phyloP scores from a whole-genome alignment of 2,329 filamentous ascomycete genomes.

The Cladosporium phlei region DNA sequence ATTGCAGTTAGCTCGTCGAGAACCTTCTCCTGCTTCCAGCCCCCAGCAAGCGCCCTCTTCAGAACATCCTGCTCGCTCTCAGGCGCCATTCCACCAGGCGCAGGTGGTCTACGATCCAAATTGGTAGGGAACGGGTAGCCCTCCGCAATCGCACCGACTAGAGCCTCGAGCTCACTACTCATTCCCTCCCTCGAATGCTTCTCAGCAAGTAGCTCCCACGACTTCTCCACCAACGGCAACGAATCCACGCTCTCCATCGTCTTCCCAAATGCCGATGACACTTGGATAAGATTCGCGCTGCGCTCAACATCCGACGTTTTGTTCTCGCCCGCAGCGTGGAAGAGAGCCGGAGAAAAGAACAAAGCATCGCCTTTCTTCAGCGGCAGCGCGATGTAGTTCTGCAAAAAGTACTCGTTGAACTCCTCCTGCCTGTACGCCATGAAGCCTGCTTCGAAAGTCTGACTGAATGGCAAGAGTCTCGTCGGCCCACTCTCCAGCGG shows the following conservation, averaged over 20 bases:
- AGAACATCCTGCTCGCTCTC: conserved; percentile 55
- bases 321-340: conserved; percentile 61
- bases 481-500: conserved; percentile 56
- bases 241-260: conserved; percentile 59
- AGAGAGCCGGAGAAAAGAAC: conserved; percentile 61
- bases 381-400: conserved; percentile 50
- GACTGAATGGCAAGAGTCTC: conserved; percentile 57
- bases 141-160: conserved; percentile 50
- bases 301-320: conserved; percentile 45
- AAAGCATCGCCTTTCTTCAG: conserved; percentile 55
- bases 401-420: conserved; percentile 52
- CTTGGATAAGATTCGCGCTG: conserved; percentile 58
- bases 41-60: conserved; percentile 39
- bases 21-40: conserved; percentile 38
- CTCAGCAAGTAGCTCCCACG: conserved; percentile 39
- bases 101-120: conserved; percentile 53
- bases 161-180: conserved; percentile 41
- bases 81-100: conserved; percentile 55
- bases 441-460: conserved; percentile 54
- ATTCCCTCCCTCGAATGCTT: conserved; percentile 35
- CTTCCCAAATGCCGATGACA: conserved; percentile 59
- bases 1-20: conserved; percentile 30
- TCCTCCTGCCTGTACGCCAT: conserved; percentile 52
- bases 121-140: conserved; percentile 62
- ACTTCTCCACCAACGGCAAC: conserved; percentile 43